phyloP scores from a whole-genome alignment of 129 eudicot genomes.

The Apium graveolens region DNA sequence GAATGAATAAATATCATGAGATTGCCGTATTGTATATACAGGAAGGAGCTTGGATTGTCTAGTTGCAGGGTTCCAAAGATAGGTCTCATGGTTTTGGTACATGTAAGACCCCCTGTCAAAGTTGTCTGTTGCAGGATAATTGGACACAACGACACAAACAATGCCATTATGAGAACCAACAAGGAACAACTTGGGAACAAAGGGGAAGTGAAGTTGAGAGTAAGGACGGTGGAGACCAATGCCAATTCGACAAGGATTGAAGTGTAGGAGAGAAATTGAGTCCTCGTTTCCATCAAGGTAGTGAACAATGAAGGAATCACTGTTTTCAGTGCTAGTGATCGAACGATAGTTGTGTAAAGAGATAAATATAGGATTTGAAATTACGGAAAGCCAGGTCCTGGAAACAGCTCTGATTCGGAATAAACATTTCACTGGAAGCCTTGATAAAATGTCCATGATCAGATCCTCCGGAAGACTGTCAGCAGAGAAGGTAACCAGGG shows the following conservation, averaged over 20 bases:
- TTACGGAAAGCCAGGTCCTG: not conserved
- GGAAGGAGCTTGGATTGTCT: not conserved
- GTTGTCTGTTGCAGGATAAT: not conserved
- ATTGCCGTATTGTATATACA: not conserved
- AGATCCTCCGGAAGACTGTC: not conserved
- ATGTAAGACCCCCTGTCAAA: not conserved
- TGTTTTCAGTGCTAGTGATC: not conserved
- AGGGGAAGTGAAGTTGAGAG: not conserved
- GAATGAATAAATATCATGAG: not conserved
- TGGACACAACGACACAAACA: not conserved
- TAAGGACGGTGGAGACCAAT: not conserved
- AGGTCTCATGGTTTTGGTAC: not conserved
- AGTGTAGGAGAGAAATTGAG: not conserved
- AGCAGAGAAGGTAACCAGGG: not conserved
- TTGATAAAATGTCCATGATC: not conserved
- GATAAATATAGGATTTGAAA: not conserved
- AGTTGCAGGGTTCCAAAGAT: constrained; percentile 10
- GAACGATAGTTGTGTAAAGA: not conserved
- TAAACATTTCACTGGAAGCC: not conserved
- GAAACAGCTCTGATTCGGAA: not conserved
- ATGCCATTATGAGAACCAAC: not conserved
- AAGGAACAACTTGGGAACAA: not conserved
- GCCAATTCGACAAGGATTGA: not conserved
- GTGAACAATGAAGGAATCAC: not conserved
- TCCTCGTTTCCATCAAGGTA: not conserved